A percentile compares a stretch with the other conserved stretches of the same genome.
Conservation (phyloP, 169 alveolate species). For the Neospora caninum region DNA sequence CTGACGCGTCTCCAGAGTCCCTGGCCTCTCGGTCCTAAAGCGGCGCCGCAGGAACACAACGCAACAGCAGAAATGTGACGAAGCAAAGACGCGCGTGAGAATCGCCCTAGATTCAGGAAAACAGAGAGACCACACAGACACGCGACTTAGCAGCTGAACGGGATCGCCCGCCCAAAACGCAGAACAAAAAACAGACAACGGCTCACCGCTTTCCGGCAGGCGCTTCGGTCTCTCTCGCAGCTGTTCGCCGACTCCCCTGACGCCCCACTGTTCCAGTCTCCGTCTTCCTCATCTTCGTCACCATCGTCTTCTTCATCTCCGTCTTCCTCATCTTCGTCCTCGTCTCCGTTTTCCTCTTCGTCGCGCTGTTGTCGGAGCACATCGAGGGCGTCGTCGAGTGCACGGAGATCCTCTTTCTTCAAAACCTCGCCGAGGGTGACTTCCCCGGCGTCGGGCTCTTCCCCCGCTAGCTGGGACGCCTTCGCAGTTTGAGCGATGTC, state of each 20-base stretch:
- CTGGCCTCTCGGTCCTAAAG: no score
- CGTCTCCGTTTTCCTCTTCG: not conserved
- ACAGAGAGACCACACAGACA: no score
- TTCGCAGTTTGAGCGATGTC: not conserved
- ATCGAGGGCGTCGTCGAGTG: conserved; percentile 22
- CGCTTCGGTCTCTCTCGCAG: not conserved
- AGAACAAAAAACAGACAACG: no score
- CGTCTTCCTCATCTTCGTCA: not conserved
- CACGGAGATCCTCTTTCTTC: not conserved
- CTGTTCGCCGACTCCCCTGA: not conserved
- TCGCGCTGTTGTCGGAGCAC: not conserved
- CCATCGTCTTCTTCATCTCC: not conserved
- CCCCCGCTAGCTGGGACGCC: not conserved
- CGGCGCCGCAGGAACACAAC: no score
- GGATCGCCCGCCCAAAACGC: no score
- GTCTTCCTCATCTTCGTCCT: not conserved
- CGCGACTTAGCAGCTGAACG: no score
- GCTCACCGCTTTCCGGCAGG: no score
- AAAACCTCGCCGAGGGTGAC: not conserved
- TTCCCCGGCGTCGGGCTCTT: not conserved
- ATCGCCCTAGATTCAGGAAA: no score
- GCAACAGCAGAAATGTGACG: no score
- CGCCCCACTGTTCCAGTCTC: not conserved
- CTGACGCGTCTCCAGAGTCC: no score
- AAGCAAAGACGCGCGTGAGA: no score